phyloP scores from a whole-genome alignment of 176 grass and related monocot genomes.

The Juncus inflexus region DNA sequence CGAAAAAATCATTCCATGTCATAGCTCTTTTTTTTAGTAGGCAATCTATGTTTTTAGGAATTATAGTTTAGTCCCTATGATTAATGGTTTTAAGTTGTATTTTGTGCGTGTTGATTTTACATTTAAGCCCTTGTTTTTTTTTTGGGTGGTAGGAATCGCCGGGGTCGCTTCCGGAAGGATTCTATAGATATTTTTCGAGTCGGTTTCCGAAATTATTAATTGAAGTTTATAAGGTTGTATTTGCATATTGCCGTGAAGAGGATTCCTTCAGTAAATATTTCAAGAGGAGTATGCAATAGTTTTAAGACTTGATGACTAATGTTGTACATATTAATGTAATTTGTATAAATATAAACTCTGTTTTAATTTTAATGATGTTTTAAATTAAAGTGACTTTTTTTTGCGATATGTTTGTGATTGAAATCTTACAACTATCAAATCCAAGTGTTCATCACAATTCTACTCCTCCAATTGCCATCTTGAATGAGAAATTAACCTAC shows the following conservation, averaged over 20 bases:
- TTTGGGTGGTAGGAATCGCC: slow-evolving; percentile 50
- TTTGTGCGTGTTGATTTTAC: slow-evolving; percentile 23
- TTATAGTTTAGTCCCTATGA: too few relatives aligned
- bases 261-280: slow-evolving; percentile 80
- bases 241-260: slow-evolving; percentile 61
- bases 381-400: too few relatives aligned
- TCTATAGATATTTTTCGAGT: slow-evolving; percentile 67
- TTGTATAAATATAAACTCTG: slow-evolving; percentile 10
- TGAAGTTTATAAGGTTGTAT: slow-evolving; percentile 77
- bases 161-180: slow-evolving; percentile 77
- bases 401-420: too few relatives aligned
- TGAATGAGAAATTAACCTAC: too few relatives aligned
- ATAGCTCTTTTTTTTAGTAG: too few relatives aligned
- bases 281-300: slow-evolving; percentile 31
- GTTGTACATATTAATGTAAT: slow-evolving; percentile 38
- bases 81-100: too few relatives aligned
- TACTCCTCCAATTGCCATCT: too few relatives aligned
- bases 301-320: slow-evolving; percentile 16
- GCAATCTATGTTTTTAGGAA: too few relatives aligned
- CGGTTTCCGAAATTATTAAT: slow-evolving; percentile 82
- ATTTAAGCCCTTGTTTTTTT: neutral
- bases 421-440: too few relatives aligned
- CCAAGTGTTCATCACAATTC: too few relatives aligned
- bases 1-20: too few relatives aligned
- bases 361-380: too few relatives aligned